Base-by-base conservation (phyloP, 2,329 filamentous ascomycete species). In the Alternaria hordeiaustralica region DNA sequence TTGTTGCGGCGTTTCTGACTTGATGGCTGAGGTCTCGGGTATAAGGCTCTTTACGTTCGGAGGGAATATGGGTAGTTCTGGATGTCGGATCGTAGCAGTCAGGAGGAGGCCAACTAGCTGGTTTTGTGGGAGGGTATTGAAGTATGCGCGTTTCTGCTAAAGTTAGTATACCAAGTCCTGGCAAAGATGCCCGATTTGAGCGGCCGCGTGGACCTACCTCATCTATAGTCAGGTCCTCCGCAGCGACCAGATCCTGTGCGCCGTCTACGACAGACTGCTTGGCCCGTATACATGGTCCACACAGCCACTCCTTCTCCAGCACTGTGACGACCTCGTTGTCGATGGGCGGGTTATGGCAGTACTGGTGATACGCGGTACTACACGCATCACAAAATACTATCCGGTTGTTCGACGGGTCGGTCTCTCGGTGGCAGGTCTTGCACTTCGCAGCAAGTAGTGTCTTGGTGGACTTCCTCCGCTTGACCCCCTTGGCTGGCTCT, bases 361-460 rank as follows among this genome's bases (percentile, higher is more conserved):
- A 88, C 77, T 94, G 92, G 79, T 96, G 93, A 87, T 93, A 96
- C 45, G 89, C 88, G 28, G 85, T 84, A 76, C 93, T 92, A 82
- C 93, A 96, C 15, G 89, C 89, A 79, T 95, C 92, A 81, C 93
- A 96, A 78, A 94, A 93, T 3, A 96, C 92, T 75, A 96, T 94
- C 80, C 90, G 87, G 80, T 96, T 96, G 70, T 83, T 88, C n/a
- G 84, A 78, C 4, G 91, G 90, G 72, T 90, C 92, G 68, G 91
- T 87, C 10, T 91, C 89, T 68, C 92, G 85, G 57, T 89, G 86
- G 80, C 93, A 96, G 67, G 87, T 86, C 71, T 89, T 90, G 82
- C 92, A 96, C 30, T 91, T 84, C 13, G 87, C 65, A 79, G 78
- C 81, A 79, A 87, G 67, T 79, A 83, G 67, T 74, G 82, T 79